phyloP scores from a whole-genome alignment of 495 filamentous ascomycete species.

The Parathielavia hyrcaniae region DNA sequence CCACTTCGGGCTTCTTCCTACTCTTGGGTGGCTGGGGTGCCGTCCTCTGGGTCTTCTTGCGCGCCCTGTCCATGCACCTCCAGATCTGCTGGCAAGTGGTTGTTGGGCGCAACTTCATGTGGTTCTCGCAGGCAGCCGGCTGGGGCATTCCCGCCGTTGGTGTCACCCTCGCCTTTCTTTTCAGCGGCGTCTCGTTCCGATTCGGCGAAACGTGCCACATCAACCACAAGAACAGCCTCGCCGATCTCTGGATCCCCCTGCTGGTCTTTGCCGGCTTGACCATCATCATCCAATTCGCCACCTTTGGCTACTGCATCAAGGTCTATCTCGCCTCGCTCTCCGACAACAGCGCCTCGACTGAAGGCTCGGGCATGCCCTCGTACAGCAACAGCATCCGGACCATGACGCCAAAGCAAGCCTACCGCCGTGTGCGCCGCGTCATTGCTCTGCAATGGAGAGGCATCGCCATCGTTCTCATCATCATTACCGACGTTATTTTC shows the following conservation, averaged over 20 bases:
- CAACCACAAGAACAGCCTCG: conserved; percentile 71
- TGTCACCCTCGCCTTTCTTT: conserved; percentile 62
- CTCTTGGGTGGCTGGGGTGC: conserved; percentile 77
- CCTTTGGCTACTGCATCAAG: conserved; percentile 89
- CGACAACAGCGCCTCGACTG: conserved; percentile 61
- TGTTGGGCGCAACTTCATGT: conserved; percentile 85
- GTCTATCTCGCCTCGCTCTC: conserved; percentile 84
- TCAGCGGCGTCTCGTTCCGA: conserved; percentile 90
- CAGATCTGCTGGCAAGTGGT: conserved; percentile 97
- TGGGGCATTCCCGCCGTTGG: conserved; percentile 76
- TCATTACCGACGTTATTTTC: conserved; percentile 83
- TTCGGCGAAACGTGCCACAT: conserved; percentile 91
- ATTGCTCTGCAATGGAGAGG: conserved; percentile 93
- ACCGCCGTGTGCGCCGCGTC: conserved; percentile 75
- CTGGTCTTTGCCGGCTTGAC: conserved; percentile 71
- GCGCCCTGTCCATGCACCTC: conserved; percentile 85
- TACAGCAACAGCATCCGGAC: conserved; percentile 75
- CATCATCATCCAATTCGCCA: conserved; percentile 73
- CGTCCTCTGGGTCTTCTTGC: conserved; percentile 83
- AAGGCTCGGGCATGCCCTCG: conserved; percentile 67
- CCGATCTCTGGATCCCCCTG: conserved; percentile 87
- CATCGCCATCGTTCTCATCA: conserved; percentile 76
- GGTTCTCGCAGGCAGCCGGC: conserved; percentile 68
- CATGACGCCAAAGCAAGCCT: conserved; percentile 80
- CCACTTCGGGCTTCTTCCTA: conserved; percentile 79